A percentile compares a stretch with the other conserved stretches of the same genome.
Conservation (phyloP, 441 rosid genomes). For the Theobroma grandiflorum region DNA sequence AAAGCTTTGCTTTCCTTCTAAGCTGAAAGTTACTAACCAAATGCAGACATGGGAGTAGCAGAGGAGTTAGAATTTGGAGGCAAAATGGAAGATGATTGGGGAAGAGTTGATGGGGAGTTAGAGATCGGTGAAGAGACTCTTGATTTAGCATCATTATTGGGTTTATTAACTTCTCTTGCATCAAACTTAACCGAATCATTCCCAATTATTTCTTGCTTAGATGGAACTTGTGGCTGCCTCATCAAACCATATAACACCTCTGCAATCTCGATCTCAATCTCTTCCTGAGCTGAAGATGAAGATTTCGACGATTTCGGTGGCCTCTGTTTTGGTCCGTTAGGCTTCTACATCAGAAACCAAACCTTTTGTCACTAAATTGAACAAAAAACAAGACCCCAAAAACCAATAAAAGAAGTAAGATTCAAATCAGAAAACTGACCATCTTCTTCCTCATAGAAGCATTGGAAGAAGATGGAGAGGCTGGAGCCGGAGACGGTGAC, state of each 20-base stretch:
- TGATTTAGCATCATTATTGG: conserved; percentile 72
- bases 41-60: conserved; percentile 57
- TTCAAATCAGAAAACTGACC: conserved; percentile 51
- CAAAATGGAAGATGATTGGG: conserved; percentile 61
- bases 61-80: conserved; percentile 65
- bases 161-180: conserved; percentile 48
- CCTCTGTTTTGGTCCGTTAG: conserved; percentile 71
- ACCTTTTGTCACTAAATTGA: conserved; percentile 20
- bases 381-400: background rate
- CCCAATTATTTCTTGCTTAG: conserved; percentile 61
- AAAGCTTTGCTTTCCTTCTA: background rate
- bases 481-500: conserved; percentile 72
- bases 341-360: conserved; percentile 56
- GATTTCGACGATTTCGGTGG: conserved; percentile 78
- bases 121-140: conserved; percentile 91
- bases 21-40: conserved; percentile 52
- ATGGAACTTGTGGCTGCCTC: conserved; percentile 79
- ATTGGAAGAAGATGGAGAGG: conserved; percentile 89
- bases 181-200: conserved; percentile 43
- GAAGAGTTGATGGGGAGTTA: conserved; percentile 51
- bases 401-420: background rate
- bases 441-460: conserved; percentile 80
- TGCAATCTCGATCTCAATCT: conserved; percentile 96
- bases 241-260: conserved; percentile 91
- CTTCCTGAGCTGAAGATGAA: conserved; percentile 70